These are phyloP conservation scores for Ilyonectria robusta DNA, from an alignment of 2,329 filamentous ascomycete species.

Conservation along the genomic window DNA sequence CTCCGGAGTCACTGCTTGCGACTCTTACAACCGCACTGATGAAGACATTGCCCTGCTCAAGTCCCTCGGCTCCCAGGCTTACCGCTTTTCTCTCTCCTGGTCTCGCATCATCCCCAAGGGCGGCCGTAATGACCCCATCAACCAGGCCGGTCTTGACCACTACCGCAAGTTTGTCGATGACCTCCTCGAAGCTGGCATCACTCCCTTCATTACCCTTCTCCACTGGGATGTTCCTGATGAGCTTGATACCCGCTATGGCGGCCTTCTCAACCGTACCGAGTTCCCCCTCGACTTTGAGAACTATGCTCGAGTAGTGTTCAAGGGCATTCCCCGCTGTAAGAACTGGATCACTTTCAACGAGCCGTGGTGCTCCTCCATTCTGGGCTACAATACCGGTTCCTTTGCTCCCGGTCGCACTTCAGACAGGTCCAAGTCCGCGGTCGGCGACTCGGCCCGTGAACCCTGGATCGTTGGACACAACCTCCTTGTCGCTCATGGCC, in stretches of 20 bases:
- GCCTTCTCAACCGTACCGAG: constrained; percentile 84
- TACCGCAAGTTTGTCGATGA: constrained; percentile 86
- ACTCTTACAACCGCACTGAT: constrained; percentile 85
- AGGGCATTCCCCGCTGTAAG: constrained; percentile 82
- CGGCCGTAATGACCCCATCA: constrained; percentile 85
- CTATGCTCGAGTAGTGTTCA: constrained; percentile 84
- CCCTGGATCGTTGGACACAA: constrained; percentile 89
- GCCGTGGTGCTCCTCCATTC: constrained; percentile 86
- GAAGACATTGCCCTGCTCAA: constrained; percentile 86
- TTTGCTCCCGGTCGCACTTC: constrained; percentile 89
- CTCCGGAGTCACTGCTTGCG: constrained; percentile 84
- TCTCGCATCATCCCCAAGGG: constrained; percentile 89
- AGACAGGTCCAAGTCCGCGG: constrained; percentile 77
- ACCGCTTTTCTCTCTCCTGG: constrained; percentile 90
- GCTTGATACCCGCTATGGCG: constrained; percentile 85
- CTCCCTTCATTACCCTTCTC: constrained; percentile 85
- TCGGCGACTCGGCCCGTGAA: constrained; percentile 82
- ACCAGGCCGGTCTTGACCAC: constrained; percentile 82
- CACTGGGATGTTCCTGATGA: constrained; percentile 91
- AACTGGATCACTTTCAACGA: constrained; percentile 95
- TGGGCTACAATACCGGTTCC: constrained; percentile 83
- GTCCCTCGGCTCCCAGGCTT: constrained; percentile 78
- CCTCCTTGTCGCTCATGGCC: constrained; percentile 83
- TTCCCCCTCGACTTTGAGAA: constrained; percentile 86
- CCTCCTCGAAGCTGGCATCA: constrained; percentile 81